These are phyloP conservation scores for Brassica cretica DNA, from an alignment of 345 rosid genomes.

Conservation along the genomic window DNA sequence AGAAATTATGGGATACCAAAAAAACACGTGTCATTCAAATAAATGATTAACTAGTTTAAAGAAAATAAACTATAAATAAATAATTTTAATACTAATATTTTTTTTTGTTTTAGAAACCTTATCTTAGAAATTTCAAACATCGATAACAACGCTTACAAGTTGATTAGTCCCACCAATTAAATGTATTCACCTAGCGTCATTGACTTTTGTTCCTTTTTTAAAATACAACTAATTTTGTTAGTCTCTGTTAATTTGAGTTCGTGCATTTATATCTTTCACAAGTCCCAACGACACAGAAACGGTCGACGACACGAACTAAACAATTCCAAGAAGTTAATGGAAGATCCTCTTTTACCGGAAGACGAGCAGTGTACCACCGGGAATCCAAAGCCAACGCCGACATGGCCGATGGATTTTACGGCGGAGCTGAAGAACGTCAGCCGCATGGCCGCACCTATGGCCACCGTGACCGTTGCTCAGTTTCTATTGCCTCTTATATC, in stretches of 20 bases:
- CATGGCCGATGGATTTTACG: constrained; percentile 14
- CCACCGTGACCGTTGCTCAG: constrained; percentile 32
- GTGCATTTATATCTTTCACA: constrained; percentile 3
- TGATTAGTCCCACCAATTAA: neutral
- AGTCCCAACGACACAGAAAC: neutral
- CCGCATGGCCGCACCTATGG: constrained; percentile 30
- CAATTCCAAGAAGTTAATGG: constrained; percentile 22
- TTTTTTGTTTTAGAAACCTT: too few relatives aligned
- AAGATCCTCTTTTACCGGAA: constrained; percentile 23
- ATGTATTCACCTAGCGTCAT: neutral
- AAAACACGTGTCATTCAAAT: too few relatives aligned
- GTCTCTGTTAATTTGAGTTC: neutral
- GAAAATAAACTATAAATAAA: too few relatives aligned
- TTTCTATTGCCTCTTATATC: constrained; percentile 27
- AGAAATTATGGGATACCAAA: too few relatives aligned
- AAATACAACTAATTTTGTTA: neutral
- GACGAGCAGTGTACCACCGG: neutral
- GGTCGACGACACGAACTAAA: neutral
- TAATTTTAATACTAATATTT: too few relatives aligned
- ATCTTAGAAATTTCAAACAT: neutral
- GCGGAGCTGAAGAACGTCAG: constrained; percentile 25
- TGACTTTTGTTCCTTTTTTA: neutral
- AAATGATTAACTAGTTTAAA: too few relatives aligned
- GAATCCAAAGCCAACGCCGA: neutral
- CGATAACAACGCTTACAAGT: neutral